These are phyloP conservation scores for Cyclocybe aegerita DNA, from an alignment of 768 basidiomycete genomes.

Conservation along the genomic window DNA sequence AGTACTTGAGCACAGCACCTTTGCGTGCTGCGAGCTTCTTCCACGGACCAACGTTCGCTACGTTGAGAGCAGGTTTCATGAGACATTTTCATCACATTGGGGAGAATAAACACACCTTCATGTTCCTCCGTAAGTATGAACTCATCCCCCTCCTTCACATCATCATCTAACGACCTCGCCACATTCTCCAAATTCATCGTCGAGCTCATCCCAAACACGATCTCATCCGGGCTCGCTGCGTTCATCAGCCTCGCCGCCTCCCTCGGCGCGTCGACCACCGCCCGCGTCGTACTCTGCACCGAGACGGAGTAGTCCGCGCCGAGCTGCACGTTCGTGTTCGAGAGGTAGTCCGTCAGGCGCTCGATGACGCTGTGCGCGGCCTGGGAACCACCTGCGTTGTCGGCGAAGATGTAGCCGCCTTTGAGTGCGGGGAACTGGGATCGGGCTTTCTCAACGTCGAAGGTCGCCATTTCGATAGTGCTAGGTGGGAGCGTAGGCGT, in stretches of 20 bases:
- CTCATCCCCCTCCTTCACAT: slow-evolving; percentile 62
- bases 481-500: not conserved
- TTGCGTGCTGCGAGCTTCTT: slow-evolving; percentile 65
- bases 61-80: not conserved
- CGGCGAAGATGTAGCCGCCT: slow-evolving; percentile 64
- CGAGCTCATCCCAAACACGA: slow-evolving; percentile 66
- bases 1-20: slow-evolving; percentile 55
- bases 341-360: slow-evolving; percentile 63
- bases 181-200: slow-evolving; percentile 72
- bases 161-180: slow-evolving; percentile 55
- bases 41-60: slow-evolving; percentile 78
- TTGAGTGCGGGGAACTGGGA: slow-evolving; percentile 62
- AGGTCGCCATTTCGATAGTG: slow-evolving; percentile 5
- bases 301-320: slow-evolving; percentile 70
- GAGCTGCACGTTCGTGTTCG: slow-evolving; percentile 73
- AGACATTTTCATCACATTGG: not conserved
- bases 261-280: slow-evolving; percentile 47
- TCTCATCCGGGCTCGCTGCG: slow-evolving; percentile 57
- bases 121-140: slow-evolving; percentile 80
- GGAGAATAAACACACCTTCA: slow-evolving; percentile 49
- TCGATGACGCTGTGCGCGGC: slow-evolving; percentile 54
- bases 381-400: slow-evolving; percentile 79
- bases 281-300: slow-evolving; percentile 44
- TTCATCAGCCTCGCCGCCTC: slow-evolving; percentile 63
- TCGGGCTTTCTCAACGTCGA: slow-evolving; percentile 54